Evolutionary conservation across 2,329 filamentous ascomycete genomes (phyloP), one percentile per base, ranked within the genome.

Genomic region (Sporothrix humicola): DNA sequence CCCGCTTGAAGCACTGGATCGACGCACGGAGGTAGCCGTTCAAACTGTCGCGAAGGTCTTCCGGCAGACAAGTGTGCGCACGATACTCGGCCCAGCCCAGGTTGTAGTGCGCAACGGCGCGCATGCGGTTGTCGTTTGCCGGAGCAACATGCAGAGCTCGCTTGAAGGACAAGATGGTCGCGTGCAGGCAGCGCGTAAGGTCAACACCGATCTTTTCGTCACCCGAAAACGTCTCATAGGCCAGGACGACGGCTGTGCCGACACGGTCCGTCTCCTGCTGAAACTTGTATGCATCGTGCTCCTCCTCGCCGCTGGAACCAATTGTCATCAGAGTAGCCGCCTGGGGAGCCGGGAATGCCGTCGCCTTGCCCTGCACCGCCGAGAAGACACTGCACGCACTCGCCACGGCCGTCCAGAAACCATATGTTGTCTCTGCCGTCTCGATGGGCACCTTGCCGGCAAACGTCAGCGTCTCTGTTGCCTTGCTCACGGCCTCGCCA

Each of bases 101-200:
- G 79, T 99, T 99, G 82, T 97, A 99, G 87, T 95, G 96, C 0
- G 95, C 93, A n/a, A 98, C 93, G 1, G 96, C 93, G 82, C 97
- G 95, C 3, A 95, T 95, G 80, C 98, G 93, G 8, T 89, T 81
- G 79, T 99, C 95, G 74, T 90, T 85, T 0, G 17, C 91, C 92
- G 54, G 90, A 88, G 77, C 92, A 84, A 90, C 88, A 77, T 92
- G 84, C 15, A 98, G 90, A 8, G 94, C 94, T 76, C 93, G 89
- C 81, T 98, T 99, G 81, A 97, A 93, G 6, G 93, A 92, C 20
- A 98, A 84, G 42, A 98, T 93, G 0, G 92, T 89, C 15, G 92
- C 89, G 75, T 93, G 88, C 0, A 97, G 81, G 75, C 88, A 90
- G 75, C 86, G 84, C 1, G 86, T 87, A 46, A 93, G 79, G 72